These are phyloP conservation scores for Wallacemonas rigidus DNA, from an alignment of 208 protist genomes.

Conservation along the genomic window DNA sequence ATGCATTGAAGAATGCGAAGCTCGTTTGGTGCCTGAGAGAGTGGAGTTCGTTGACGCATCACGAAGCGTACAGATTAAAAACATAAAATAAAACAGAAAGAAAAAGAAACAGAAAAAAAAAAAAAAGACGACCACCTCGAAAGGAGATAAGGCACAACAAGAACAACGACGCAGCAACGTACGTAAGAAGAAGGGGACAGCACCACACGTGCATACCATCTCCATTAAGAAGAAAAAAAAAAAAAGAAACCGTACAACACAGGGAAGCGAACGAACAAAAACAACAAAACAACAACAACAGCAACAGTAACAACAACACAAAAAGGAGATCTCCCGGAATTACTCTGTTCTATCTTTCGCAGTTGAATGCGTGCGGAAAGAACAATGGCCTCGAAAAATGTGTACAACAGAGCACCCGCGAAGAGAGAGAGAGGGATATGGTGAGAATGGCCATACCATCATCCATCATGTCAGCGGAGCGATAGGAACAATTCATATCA, in stretches of 20 bases:
- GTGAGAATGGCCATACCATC: too few species aligned
- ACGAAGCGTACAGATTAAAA: neutral
- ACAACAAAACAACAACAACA: neutral
- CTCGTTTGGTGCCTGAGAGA: neutral
- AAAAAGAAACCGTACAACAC: conserved; percentile 7
- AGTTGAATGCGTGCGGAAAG: too few species aligned
- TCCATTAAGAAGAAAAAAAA: conserved; percentile 18
- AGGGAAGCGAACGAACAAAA: neutral
- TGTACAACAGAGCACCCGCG: too few species aligned
- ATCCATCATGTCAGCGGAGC: too few species aligned
- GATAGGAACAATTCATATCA: too few species aligned
- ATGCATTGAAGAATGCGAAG: neutral
- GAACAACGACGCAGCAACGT: neutral
- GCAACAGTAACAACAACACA: neutral
- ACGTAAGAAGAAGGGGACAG: neutral
- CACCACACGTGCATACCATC: neutral
- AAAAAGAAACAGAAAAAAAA: conserved; percentile 19
- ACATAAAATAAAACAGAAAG: neutral
- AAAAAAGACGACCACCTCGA: neutral
- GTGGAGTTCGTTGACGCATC: neutral
- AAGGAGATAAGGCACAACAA: conserved; percentile 13
- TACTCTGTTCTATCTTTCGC: too few species aligned
- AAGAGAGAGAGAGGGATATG: too few species aligned
- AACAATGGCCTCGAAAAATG: too few species aligned
- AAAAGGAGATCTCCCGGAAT: too few species aligned